A percentile compares a stretch with the other conserved stretches of the same genome.
Conservation (phyloP, 208 protist genomes). For the Sergeia podlipaevii region DNA sequence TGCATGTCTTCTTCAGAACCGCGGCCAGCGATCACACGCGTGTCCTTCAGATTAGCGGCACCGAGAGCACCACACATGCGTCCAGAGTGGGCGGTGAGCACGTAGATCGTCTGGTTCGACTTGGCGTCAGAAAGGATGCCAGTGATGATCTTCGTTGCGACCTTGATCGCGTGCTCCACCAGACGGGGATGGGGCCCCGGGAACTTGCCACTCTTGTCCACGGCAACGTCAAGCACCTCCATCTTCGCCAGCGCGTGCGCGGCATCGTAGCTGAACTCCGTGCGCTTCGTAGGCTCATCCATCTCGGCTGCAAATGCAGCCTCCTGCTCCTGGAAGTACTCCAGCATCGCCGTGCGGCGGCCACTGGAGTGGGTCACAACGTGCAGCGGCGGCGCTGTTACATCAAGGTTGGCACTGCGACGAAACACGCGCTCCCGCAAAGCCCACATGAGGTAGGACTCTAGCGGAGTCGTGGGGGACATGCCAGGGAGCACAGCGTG, state of each 20-base stretch:
- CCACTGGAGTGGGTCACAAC: constrained; percentile 38
- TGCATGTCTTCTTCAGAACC: constrained; percentile 23
- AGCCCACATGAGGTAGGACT: constrained; percentile 62
- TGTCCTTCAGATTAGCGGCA: constrained; percentile 35
- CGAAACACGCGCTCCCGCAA: constrained; percentile 60
- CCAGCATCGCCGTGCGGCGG: constrained; percentile 22
- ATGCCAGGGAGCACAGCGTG: constrained; percentile 75
- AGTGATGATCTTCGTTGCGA: constrained; percentile 44
- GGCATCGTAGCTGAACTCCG: constrained; percentile 74
- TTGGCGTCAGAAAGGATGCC: constrained; percentile 23
- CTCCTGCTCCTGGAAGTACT: constrained; percentile 41
- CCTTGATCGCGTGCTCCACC: constrained; percentile 44
- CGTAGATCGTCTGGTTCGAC: constrained; percentile 55
- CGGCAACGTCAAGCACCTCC: constrained; percentile 73
- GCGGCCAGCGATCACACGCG: constrained; percentile 48
- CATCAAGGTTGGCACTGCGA: constrained; percentile 36
- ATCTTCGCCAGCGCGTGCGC: constrained; percentile 55
- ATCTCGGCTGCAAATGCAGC: constrained; percentile 17
- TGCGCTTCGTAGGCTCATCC: constrained; percentile 10
- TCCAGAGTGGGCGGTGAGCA: constrained; percentile 63
- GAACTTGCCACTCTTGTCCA: constrained; percentile 50
- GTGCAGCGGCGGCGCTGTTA: constrained; percentile 26
- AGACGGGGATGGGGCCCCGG: constrained; percentile 54
- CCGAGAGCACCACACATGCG: constrained; percentile 52
- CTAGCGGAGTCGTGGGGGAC: constrained; percentile 48